Conservation (phyloP, 2,329 filamentous ascomycete species). For the Diaporthe citri region DNA sequence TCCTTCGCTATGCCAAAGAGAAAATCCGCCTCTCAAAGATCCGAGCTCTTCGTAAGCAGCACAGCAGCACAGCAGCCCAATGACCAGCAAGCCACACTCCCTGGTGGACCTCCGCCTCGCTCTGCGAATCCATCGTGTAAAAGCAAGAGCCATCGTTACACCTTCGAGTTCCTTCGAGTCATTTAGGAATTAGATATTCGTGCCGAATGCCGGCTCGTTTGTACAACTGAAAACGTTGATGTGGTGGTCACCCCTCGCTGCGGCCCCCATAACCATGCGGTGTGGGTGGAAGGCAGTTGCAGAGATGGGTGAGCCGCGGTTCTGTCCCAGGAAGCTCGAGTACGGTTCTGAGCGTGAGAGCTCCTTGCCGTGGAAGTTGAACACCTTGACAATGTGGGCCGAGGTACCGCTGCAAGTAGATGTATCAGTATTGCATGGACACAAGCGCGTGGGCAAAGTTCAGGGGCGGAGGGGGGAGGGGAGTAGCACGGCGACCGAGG, state of each 20-base stretch:
- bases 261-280: slow-evolving; percentile 88
- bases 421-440: slow-evolving; percentile 46
- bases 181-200: slow-evolving; percentile 23
- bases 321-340: slow-evolving; percentile 86
- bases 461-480: neutral
- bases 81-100: neutral
- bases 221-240: slow-evolving; percentile 88
- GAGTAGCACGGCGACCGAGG: neutral
- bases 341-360: slow-evolving; percentile 91
- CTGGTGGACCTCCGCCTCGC: neutral
- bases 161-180: slow-evolving; percentile 6
- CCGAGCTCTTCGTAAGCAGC: slow-evolving; percentile 8
- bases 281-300: slow-evolving; percentile 96
- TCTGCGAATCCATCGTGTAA: slow-evolving; percentile 26
- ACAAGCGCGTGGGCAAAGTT: neutral
- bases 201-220: slow-evolving; percentile 51
- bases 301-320: slow-evolving; percentile 84
- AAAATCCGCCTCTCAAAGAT: neutral
- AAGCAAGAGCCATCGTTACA: neutral
- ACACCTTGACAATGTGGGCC: slow-evolving; percentile 88
- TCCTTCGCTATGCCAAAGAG: slow-evolving; percentile 33
- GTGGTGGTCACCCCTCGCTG: slow-evolving; percentile 87
- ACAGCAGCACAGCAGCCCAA: neutral
- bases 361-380: slow-evolving; percentile 85
- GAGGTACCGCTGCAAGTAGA: slow-evolving; percentile 79